A percentile compares a stretch with the other conserved stretches of the same genome.
Evolutionary conservation across 495 filamentous ascomycete species (phyloP).

Genomic region (Aspergillus olivimuriae): DNA sequence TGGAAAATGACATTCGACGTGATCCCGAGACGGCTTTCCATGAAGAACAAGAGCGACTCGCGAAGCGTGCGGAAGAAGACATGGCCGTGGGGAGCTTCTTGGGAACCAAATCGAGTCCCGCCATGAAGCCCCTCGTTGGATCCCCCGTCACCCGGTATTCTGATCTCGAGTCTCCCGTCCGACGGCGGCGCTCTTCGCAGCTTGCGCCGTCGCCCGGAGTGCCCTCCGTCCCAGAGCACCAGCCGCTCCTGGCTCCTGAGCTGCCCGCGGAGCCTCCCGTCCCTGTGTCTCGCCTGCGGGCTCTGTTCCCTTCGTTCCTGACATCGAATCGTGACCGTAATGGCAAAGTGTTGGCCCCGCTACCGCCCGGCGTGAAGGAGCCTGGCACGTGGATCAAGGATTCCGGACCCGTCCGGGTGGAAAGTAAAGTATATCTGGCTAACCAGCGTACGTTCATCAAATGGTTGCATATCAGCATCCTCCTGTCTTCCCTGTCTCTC

Average conservation of each 20-base stretch:
- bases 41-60: conserved; percentile 77
- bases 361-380: conserved; percentile 82
- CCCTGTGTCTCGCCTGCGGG: conserved; percentile 39
- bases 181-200: conserved; percentile 19
- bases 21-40: conserved; percentile 90
- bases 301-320: conserved; percentile 67
- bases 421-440: conserved; percentile 97
- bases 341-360: conserved; percentile 33
- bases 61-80: conserved; percentile 75
- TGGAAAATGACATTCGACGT: conserved; percentile 87
- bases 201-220: conserved; percentile 13
- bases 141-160: conserved; percentile 45
- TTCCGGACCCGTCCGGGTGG: conserved; percentile 78
- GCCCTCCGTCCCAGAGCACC: conserved; percentile 15
- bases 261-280: conserved; percentile 13
- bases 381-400: conserved; percentile 89
- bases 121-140: conserved; percentile 43
- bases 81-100: conserved; percentile 83
- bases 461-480: conserved; percentile 88
- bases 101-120: conserved; percentile 41
- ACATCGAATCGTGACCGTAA: conserved; percentile 61
- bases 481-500: conserved; percentile 75
- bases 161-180: conserved; percentile 18
- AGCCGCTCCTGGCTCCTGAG: conserved; percentile 12
- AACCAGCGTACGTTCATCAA: conserved; percentile 97